A percentile compares a stretch with the other conserved stretches of the same genome.
phyloP scores from a whole-genome alignment of 306 rosid genomes.

The Hippophae tibetana region DNA sequence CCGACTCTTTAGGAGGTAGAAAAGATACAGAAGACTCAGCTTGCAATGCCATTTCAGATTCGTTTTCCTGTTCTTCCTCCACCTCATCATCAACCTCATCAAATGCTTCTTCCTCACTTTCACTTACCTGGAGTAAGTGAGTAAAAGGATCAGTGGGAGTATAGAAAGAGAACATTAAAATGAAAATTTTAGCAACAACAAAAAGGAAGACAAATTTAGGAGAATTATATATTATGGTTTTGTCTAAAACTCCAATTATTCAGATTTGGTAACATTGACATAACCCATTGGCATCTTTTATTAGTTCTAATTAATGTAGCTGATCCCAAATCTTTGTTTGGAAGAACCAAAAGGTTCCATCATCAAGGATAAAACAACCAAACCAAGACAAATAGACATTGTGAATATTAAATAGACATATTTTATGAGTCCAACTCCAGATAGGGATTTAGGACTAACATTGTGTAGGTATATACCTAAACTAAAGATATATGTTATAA shows the following conservation, averaged over 20 bases:
- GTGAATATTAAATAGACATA: too few relatives aligned
- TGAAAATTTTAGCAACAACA: background rate
- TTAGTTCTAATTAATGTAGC: too few relatives aligned
- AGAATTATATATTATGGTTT: background rate
- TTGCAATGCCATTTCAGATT: slow-evolving; percentile 27
- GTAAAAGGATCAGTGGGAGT: slow-evolving; percentile 1
- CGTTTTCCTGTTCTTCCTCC: slow-evolving; percentile 48
- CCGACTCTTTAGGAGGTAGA: slow-evolving; percentile 47
- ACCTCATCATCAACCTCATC: slow-evolving; percentile 54
- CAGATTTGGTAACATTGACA: too few relatives aligned
- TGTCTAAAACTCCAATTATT: background rate
- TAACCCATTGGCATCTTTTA: too few relatives aligned
- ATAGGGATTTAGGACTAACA: too few relatives aligned
- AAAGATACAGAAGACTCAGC: slow-evolving; percentile 34
- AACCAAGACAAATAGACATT: too few relatives aligned
- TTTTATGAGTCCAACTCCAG: too few relatives aligned
- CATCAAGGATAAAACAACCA: too few relatives aligned
- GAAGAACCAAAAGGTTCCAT: too few relatives aligned
- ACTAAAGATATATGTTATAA: too few relatives aligned
- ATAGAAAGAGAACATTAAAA: background rate
- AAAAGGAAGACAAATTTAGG: background rate
- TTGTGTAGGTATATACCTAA: too few relatives aligned
- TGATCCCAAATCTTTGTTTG: too few relatives aligned
- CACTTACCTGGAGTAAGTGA: slow-evolving; percentile 40
- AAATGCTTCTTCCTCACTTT: slow-evolving; percentile 48